A percentile compares a stretch with the other conserved stretches of the same genome.
Evolutionary conservation across 768 basidiomycete genomes (phyloP).

Genomic region (Nidula microcarpa): DNA sequence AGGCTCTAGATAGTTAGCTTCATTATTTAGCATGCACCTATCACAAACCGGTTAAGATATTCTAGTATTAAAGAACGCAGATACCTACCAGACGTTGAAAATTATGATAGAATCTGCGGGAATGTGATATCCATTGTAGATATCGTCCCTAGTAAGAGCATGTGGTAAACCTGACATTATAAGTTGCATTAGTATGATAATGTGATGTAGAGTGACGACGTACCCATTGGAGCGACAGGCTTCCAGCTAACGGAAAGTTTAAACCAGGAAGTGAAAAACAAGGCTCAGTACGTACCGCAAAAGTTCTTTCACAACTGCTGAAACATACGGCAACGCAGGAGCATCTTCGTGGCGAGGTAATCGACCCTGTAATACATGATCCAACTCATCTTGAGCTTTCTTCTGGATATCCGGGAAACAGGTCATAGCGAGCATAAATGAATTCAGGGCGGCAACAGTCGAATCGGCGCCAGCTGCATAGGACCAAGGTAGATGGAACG

Average conservation of each 20-base stretch:
- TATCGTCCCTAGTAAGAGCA: background rate
- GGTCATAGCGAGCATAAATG: background rate
- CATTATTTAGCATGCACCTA: constrained; percentile 9
- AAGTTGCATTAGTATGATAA: background rate
- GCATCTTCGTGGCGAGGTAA: background rate
- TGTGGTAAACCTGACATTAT: background rate
- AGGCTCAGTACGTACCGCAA: background rate
- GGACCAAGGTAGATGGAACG: background rate
- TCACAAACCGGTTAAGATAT: background rate
- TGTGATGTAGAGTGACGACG: background rate
- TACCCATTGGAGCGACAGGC: background rate
- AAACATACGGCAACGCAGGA: background rate
- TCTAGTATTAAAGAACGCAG: background rate
- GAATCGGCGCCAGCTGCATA: background rate
- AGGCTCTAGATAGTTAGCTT: constrained; percentile 10
- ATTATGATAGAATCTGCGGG: background rate
- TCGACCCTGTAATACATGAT: background rate
- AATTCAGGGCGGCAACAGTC: background rate
- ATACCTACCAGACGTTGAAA: constrained; percentile 1
- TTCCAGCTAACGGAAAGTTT: background rate
- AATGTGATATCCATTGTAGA: too few relatives aligned
- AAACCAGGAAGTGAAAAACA: background rate
- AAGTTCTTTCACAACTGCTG: constrained; percentile 1
- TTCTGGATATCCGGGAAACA: constrained; percentile 1
- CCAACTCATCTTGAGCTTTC: constrained; percentile 3